Evolutionary conservation across 1,284 basidiomycete genomes (phyloP), one percentile per base, ranked within the genome.

Genomic region (Peniophora sp.): DNA sequence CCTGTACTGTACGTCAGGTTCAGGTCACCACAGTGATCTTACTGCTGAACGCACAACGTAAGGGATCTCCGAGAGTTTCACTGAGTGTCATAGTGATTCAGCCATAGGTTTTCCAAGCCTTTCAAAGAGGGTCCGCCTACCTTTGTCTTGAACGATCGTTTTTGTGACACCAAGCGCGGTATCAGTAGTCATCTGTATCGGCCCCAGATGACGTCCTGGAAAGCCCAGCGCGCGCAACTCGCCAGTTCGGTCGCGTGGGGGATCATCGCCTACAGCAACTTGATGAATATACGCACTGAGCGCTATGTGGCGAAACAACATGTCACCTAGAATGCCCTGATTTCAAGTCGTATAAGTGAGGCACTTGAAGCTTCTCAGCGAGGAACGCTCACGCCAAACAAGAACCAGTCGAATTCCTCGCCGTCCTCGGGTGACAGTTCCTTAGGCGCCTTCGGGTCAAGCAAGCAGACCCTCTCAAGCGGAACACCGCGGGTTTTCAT

Each of bases 151-250:
- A 0, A 95, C 86, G 14, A 97, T 88, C 2, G 81, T 68, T 64
- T 96, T 97, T 0, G 92, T 94, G 5, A 98, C 95, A 8, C 89
- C 92, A 0, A 98, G 74, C 0, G 96, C 96, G 1, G 96, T 98
- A 65, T 99, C 96, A 0, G 96, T 99, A 23, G 96, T 98, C 96
- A 99, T 99, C 67, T 99, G 97, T 1, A 93, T 74, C 1, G 80
- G 72, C 0, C 91, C 92, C 3, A 97, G 74, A 65, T 89, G 89
- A 23, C 94, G 78, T 3, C 77, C 79, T 0, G 92, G 90, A 64
- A 97, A 98, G 0, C 93, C 93, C 15, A 94, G 70, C 14, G 76
- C 76, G 24, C 97, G 83, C 41, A 99, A 78, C 63, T 96, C 91
- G 2, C 83, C 79, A 0, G 96, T 99, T 44, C 88, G 72, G 59